Conservation (phyloP, 225 moss, liverwort and hornwort genomes). For the Bryoerythrophyllum caledonicum region DNA sequence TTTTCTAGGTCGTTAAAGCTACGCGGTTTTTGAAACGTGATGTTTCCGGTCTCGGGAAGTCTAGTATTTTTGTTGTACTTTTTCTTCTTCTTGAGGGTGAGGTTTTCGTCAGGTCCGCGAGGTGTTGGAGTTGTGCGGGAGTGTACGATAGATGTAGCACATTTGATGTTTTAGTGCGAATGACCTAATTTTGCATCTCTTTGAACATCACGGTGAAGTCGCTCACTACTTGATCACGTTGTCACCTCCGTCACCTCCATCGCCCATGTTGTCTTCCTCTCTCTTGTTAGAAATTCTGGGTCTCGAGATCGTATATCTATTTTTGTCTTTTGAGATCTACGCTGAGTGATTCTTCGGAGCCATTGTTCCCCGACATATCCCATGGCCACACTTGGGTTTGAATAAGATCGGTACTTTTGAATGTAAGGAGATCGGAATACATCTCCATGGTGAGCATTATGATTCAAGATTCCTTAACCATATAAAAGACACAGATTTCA, state of each 20-base stretch:
- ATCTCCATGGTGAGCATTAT: neutral
- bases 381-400: neutral
- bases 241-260: too few relatives aligned
- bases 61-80: too few relatives aligned
- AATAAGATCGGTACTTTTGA: neutral
- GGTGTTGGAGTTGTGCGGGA: neutral
- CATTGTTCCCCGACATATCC: neutral
- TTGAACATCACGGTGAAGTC: neutral
- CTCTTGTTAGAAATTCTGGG: conserved; percentile 4
- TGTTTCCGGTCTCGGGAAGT: conserved; percentile 1
- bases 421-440: neutral
- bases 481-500: neutral
- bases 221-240: too few relatives aligned
- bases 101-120: neutral
- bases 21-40: too few relatives aligned
- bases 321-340: neutral
- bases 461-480: neutral
- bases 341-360: neutral
- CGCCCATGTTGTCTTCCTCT: neutral
- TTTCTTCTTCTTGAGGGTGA: neutral
- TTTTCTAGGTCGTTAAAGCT: neutral
- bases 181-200: neutral
- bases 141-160: neutral
- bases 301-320: neutral
- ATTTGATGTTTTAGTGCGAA: neutral